A percentile compares a stretch with the other conserved stretches of the same genome.
Conservation (phyloP, 2,329 filamentous ascomycete genomes). For the Diplodia scrobiculata region DNA sequence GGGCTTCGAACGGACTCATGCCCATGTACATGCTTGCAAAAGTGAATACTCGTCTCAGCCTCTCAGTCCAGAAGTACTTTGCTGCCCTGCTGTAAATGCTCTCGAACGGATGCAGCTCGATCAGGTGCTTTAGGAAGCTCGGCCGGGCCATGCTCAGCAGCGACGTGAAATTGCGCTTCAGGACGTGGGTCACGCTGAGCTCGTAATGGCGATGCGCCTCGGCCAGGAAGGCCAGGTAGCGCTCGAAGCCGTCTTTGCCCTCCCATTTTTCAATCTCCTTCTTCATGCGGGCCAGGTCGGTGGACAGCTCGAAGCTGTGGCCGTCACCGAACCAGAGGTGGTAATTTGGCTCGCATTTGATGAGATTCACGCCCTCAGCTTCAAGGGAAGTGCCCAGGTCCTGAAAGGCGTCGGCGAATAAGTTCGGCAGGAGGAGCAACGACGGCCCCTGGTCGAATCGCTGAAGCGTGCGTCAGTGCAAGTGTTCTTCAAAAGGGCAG, state of each 20-base stretch:
- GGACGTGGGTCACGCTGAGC: slow-evolving; percentile 64
- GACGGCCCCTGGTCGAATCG: slow-evolving; percentile 78
- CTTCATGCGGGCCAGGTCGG: slow-evolving; percentile 72
- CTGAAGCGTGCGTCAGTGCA: slow-evolving; percentile 34
- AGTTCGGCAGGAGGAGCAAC: slow-evolving; percentile 68
- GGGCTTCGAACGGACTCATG: slow-evolving; percentile 75
- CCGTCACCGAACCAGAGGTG: slow-evolving; percentile 72
- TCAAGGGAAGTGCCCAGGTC: slow-evolving; percentile 69
- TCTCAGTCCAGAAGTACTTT: slow-evolving; percentile 70
- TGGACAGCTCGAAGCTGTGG: slow-evolving; percentile 63
- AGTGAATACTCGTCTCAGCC: slow-evolving; percentile 70
- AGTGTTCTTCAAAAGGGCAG: too few relatives aligned
- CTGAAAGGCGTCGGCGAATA: slow-evolving; percentile 69
- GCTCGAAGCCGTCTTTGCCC: slow-evolving; percentile 68
- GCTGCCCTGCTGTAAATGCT: slow-evolving; percentile 67
- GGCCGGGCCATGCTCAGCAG: slow-evolving; percentile 60
- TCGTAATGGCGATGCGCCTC: slow-evolving; percentile 73
- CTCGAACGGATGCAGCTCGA: slow-evolving; percentile 69
- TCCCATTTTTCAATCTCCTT: slow-evolving; percentile 71
- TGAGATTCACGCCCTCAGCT: slow-evolving; percentile 65
- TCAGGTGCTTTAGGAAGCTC: slow-evolving; percentile 60
- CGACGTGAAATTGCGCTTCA: slow-evolving; percentile 67
- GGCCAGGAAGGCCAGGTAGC: slow-evolving; percentile 67
- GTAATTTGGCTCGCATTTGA: slow-evolving; percentile 77
- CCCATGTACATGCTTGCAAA: slow-evolving; percentile 84